These are phyloP conservation scores for Wickerhamomyces xylosicus DNA, from an alignment of 805 yeast species.

Conservation along the genomic window DNA sequence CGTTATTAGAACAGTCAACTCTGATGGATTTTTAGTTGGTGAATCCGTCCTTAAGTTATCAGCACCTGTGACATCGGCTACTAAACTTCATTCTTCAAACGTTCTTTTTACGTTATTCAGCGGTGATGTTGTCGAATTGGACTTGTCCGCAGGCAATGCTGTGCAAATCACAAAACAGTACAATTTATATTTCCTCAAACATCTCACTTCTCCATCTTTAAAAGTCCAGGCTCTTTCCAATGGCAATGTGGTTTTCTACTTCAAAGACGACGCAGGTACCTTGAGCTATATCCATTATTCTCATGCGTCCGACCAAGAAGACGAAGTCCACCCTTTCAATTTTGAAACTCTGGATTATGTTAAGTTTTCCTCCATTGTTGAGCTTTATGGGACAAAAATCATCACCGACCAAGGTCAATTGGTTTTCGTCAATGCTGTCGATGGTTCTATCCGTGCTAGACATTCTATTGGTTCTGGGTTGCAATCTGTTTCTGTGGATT, in stretches of 20 bases:
- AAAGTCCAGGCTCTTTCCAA: constrained; percentile 7
- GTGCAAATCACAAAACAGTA: constrained; percentile 4
- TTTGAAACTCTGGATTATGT: not conserved
- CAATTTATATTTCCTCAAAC: constrained; percentile 3
- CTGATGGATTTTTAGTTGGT: too few relatives aligned
- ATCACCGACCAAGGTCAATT: not conserved
- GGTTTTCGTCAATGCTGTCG: not conserved
- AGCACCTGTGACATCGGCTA: too few relatives aligned
- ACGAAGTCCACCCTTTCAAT: constrained; percentile 6
- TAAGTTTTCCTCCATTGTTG: constrained; percentile 10
- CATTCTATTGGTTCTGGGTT: not conserved
- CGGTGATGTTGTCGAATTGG: constrained; percentile 7
- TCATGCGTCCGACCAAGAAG: constrained; percentile 8
- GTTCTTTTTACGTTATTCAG: not conserved
- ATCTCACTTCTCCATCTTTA: not conserved
- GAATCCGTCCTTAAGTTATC: too few relatives aligned
- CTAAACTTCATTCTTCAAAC: too few relatives aligned
- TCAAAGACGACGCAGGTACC: not conserved
- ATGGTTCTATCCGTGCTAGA: not conserved
- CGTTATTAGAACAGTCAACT: too few relatives aligned
- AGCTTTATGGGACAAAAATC: constrained; percentile 16
- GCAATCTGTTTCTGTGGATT: not conserved
- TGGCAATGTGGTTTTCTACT: constrained; percentile 10
- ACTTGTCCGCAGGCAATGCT: not conserved
- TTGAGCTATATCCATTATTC: constrained; percentile 2